A percentile compares a stretch with the other conserved stretches of the same genome.
Conservation (phyloP, 2,329 filamentous ascomycete genomes). For the Cryphonectria carpinicola region DNA sequence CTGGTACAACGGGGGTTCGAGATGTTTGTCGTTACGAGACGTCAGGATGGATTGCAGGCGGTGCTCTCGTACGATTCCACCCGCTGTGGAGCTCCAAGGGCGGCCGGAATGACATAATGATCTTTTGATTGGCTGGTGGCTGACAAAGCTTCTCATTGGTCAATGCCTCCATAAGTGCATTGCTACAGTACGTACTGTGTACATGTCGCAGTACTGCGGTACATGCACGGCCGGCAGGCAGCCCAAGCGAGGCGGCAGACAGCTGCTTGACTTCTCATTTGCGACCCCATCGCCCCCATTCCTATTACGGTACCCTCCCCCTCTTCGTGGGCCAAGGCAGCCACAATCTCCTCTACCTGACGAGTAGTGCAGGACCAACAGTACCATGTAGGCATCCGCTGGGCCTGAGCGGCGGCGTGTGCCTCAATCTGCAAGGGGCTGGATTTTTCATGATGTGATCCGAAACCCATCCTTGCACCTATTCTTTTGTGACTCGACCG, state of each 20-base stretch:
- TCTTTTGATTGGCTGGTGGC: conserved; percentile 17
- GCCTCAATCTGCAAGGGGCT: conserved; percentile 3
- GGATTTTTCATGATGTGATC: neutral
- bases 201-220: too few relatives aligned
- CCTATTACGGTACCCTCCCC: neutral
- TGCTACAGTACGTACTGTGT: conserved; percentile 13
- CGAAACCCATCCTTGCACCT: neutral
- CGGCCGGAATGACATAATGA: conserved; percentile 22
- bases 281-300: neutral
- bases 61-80: conserved; percentile 12
- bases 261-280: conserved; percentile 1
- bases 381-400: neutral
- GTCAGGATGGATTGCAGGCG: conserved; percentile 8
- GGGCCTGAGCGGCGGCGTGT: conserved; percentile 4
- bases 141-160: conserved; percentile 16
- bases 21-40: conserved; percentile 2
- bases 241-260: conserved; percentile 1
- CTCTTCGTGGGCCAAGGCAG: neutral
- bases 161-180: conserved; percentile 14
- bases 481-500: conserved; percentile 3
- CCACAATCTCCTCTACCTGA: neutral
- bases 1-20: conserved; percentile 29
- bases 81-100: conserved; percentile 5
- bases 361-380: neutral
- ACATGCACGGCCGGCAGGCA: neutral